A percentile compares a stretch with the other conserved stretches of the same genome.
phyloP scores from a whole-genome alignment of 176 grass and related monocot species.

The Otatea glauca region DNA sequence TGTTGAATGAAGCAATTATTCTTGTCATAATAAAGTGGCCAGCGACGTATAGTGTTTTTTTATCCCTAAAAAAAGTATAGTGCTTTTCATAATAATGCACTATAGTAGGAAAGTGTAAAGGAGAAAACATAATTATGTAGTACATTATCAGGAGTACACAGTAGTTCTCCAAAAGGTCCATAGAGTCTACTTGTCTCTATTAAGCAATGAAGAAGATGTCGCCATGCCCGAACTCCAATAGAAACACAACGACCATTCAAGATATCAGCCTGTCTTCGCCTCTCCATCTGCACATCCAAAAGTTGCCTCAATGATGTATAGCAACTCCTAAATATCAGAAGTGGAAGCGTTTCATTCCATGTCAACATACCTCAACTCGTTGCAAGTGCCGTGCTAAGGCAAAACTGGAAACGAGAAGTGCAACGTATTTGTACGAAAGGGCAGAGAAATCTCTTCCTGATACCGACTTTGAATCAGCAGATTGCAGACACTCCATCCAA shows the following conservation, averaged over 20 bases:
- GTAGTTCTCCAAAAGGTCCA: constrained; percentile 76
- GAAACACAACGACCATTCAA: constrained; percentile 58
- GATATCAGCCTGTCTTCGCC: constrained; percentile 64
- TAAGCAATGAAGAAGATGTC: constrained; percentile 72
- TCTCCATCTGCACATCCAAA: constrained; percentile 74
- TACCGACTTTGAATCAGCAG: constrained; percentile 65
- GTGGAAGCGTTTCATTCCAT: constrained; percentile 27
- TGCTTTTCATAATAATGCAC: constrained; percentile 38
- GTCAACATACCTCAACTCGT: constrained; percentile 62
- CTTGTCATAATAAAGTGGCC: not conserved
- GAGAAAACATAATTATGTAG: constrained; percentile 36
- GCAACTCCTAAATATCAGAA: constrained; percentile 34
- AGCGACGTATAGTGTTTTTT: constrained; percentile 17
- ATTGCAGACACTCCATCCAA: constrained; percentile 82
- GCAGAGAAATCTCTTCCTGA: constrained; percentile 79
- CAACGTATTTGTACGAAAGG: constrained; percentile 81
- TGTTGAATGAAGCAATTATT: not conserved
- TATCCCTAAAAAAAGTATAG: too few species aligned
- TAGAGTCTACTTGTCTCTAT: constrained; percentile 73
- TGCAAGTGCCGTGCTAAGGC: constrained; percentile 76
- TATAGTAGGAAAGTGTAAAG: constrained; percentile 22
- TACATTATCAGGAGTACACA: constrained; percentile 72
- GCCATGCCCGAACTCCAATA: constrained; percentile 67
- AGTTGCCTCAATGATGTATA: constrained; percentile 35
- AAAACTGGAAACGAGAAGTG: constrained; percentile 82